These are phyloP conservation scores for Termitomyces titanicus DNA, from an alignment of 768 basidiomycete genomes.

Conservation along the genomic window DNA sequence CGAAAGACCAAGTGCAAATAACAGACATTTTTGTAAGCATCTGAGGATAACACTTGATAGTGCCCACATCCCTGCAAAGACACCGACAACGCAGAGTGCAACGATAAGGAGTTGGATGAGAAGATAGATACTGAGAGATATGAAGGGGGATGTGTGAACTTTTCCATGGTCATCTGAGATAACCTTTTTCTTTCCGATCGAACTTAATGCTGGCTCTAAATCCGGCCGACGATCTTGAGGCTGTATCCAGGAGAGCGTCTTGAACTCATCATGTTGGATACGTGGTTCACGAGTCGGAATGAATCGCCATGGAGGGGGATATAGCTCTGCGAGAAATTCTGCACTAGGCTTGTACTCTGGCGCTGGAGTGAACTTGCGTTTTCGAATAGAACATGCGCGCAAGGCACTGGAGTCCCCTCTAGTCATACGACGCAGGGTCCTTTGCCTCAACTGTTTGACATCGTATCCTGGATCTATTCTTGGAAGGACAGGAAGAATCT, in stretches of 20 bases:
- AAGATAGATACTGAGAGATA: neutral
- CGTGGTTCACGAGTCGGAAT: neutral
- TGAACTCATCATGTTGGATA: conserved; percentile 9
- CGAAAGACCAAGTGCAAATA: neutral
- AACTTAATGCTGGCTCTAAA: neutral
- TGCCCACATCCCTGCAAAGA: neutral
- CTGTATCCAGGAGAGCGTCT: neutral
- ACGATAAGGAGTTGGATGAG: conserved; percentile 10
- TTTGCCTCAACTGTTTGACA: neutral
- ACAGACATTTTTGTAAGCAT: neutral
- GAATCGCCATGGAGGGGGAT: neutral
- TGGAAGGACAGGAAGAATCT: conserved; percentile 8
- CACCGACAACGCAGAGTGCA: neutral
- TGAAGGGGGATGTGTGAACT: neutral
- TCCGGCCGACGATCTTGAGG: neutral
- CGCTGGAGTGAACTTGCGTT: conserved; percentile 2
- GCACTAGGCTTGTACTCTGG: neutral
- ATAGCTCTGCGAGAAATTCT: neutral
- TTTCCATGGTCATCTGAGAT: neutral
- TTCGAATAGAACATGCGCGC: conserved; percentile 7
- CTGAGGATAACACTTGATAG: neutral
- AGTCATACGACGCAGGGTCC: conserved; percentile 13
- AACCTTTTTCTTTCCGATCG: neutral
- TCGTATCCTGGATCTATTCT: conserved; percentile 10
- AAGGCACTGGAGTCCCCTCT: conserved; percentile 9